Conservation (phyloP, 2,329 filamentous ascomycete species). For the Ascocoryne sarcoides region DNA sequence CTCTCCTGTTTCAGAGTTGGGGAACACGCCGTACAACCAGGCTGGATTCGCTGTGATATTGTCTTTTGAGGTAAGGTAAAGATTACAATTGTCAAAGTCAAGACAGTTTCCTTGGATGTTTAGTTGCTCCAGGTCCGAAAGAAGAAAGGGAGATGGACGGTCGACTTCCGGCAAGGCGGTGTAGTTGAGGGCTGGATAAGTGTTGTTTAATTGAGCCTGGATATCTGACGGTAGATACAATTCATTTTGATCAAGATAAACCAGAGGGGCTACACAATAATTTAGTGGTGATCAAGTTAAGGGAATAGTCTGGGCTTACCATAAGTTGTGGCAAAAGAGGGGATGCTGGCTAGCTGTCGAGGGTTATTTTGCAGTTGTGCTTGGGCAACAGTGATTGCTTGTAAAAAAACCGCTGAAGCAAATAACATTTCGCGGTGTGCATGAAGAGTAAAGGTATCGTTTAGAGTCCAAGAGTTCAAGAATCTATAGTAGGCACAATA, state of each 20-base stretch:
- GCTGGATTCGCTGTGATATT: conserved; percentile 33
- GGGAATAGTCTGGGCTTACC: background rate
- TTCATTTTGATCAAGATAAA: conserved; percentile 39
- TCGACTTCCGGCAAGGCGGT: conserved; percentile 28
- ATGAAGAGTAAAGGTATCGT: too few relatives aligned
- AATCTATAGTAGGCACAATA: too few relatives aligned
- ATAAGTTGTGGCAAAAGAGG: conserved; percentile 2
- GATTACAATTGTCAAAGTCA: conserved; percentile 14
- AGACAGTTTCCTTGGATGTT: conserved; percentile 30
- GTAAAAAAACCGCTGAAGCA: too few relatives aligned
- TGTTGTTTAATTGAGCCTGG: conserved; percentile 34
- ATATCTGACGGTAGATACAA: conserved; percentile 39
- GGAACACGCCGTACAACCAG: conserved; percentile 41
- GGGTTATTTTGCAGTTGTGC: background rate
- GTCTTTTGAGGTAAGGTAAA: conserved; percentile 37
- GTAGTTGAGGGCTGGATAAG: conserved; percentile 34
- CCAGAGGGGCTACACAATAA: conserved; percentile 33
- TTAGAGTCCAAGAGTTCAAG: too few relatives aligned
- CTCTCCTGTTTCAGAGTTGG: conserved; percentile 37
- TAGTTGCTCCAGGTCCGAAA: conserved; percentile 36
- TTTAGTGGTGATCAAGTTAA: background rate
- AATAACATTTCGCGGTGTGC: too few relatives aligned
- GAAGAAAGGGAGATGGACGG: conserved; percentile 29
- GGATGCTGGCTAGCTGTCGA: background rate
- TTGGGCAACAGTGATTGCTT: background rate